These are phyloP conservation scores for Pseudogymnoascus sp. DNA, from an alignment of 2,329 filamentous ascomycete genomes.

Conservation along the genomic window DNA sequence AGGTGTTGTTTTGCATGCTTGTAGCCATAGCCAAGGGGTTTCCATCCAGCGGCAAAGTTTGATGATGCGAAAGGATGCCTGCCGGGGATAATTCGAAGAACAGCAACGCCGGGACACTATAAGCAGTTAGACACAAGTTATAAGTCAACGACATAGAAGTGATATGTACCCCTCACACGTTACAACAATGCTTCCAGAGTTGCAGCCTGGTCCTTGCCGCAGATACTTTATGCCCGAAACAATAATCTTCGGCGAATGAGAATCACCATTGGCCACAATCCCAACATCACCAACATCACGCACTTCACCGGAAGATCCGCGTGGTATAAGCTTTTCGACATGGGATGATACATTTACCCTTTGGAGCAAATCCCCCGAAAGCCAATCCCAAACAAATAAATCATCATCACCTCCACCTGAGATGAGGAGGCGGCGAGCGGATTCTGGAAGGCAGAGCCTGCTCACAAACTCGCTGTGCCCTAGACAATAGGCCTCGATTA, in stretches of 20 bases:
- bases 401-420: slow-evolving; percentile 81
- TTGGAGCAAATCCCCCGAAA: slow-evolving; percentile 38
- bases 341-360: slow-evolving; percentile 45
- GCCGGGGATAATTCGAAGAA: slow-evolving; percentile 48
- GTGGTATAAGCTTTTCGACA: slow-evolving; percentile 32
- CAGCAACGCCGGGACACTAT: slow-evolving; percentile 56
- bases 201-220: slow-evolving; percentile 26
- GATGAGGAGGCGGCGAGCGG: slow-evolving; percentile 55
- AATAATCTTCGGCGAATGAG: slow-evolving; percentile 26
- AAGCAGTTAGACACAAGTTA: slow-evolving; percentile 18
- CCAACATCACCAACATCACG: neutral
- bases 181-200: slow-evolving; percentile 40
- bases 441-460: slow-evolving; percentile 58
- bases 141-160: neutral
- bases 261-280: slow-evolving; percentile 11
- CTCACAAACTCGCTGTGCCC: slow-evolving; percentile 82
- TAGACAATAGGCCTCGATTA: slow-evolving; percentile 85
- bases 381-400: slow-evolving; percentile 79
- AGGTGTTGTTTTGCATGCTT: slow-evolving; percentile 24
- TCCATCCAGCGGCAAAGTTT: slow-evolving; percentile 50
- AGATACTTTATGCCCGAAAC: slow-evolving; percentile 30
- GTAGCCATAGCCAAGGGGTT: slow-evolving; percentile 42
- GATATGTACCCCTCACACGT: slow-evolving; percentile 49
- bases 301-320: slow-evolving; percentile 12
- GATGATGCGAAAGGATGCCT: slow-evolving; percentile 41